A percentile compares a stretch with the other conserved stretches of the same genome.
Conservation (phyloP, 2,329 filamentous ascomycete species). For the Claviceps sp. region DNA sequence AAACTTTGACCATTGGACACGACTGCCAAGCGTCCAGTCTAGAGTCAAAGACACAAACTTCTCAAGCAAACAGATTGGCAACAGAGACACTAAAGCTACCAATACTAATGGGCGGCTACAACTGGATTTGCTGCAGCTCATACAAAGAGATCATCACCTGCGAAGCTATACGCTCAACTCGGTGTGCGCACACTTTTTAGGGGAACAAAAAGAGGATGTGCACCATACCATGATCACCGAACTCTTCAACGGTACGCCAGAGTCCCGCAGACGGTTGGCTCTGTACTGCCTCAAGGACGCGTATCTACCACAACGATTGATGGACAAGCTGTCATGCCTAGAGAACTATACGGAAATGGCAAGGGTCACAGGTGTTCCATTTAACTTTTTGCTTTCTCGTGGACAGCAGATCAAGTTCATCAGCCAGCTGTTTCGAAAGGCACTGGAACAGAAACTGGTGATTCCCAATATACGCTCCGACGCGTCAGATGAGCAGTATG, state of each 20-base stretch:
- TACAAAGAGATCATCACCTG: conserved; percentile 88
- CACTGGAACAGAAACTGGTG: conserved; percentile 81
- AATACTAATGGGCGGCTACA: conserved; percentile 92
- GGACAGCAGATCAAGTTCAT: conserved; percentile 97
- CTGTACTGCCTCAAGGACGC: conserved; percentile 97
- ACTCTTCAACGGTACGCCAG: conserved; percentile 87
- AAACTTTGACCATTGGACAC: conserved; percentile 78
- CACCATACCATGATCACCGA: conserved; percentile 99
- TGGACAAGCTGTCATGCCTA: conserved; percentile 97
- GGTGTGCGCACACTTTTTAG: conserved; percentile 85
- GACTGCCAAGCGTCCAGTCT: conserved; percentile 59
- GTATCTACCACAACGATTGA: conserved; percentile 81
- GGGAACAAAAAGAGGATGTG: conserved; percentile 97
- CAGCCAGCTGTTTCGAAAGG: conserved; percentile 92
- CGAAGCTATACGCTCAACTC: conserved; percentile 97
- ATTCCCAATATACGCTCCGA: conserved; percentile 74
- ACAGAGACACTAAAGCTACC: conserved; percentile 82
- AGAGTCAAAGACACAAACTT: conserved; percentile 70
- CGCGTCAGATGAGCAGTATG: conserved; percentile 74
- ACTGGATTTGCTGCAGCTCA: conserved; percentile 82
- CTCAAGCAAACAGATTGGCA: conserved; percentile 97
- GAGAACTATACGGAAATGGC: conserved; percentile 99
- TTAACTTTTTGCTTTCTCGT: conserved; percentile 82
- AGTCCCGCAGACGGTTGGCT: conserved; percentile 79
- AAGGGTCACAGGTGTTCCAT: conserved; percentile 94